Percentiles rank a stretch among this genome's conserved stretches.
Evolutionary conservation across 495 filamentous ascomycete species (phyloP).

Genomic region (Xylaria cubensis): DNA sequence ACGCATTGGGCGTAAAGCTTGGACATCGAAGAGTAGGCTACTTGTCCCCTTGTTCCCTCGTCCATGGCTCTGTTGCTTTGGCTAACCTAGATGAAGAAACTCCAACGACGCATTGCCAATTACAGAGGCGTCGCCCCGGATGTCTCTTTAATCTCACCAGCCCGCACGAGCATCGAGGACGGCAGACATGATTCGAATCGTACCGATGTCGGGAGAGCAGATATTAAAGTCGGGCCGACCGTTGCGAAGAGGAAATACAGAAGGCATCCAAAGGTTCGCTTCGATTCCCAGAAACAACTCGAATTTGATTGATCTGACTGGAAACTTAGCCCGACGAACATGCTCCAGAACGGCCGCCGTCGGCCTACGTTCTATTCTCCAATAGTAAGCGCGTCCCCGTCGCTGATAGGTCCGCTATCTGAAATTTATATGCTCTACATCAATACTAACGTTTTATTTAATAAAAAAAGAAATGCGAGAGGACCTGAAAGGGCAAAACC

Average conservation of each 20-base stretch:
- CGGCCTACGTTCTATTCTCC: conserved; percentile 84
- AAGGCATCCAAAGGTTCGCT: conserved; percentile 75
- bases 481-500: conserved; percentile 70
- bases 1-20: conserved; percentile 73
- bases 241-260: conserved; percentile 74
- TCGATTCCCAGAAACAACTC: not conserved
- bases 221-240: conserved; percentile 41
- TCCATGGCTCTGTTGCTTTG: conserved; percentile 12
- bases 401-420: not conserved
- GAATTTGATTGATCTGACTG: conserved; percentile 23
- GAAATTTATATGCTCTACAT: not conserved
- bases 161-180: conserved; percentile 49
- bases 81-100: conserved; percentile 50
- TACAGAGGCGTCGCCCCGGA: conserved; percentile 63
- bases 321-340: conserved; percentile 69
- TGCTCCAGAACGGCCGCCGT: conserved; percentile 77
- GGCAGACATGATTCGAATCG: conserved; percentile 41
- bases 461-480: conserved; percentile 71
- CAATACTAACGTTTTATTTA: not conserved
- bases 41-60: too few species aligned
- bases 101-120: conserved; percentile 60
- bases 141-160: conserved; percentile 48
- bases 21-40: conserved; percentile 74
- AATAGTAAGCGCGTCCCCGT: conserved; percentile 64
- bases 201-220: conserved; percentile 40